Evolutionary conservation across 1,284 basidiomycete genomes (phyloP).

Genomic region (Lentinus polychrous): DNA sequence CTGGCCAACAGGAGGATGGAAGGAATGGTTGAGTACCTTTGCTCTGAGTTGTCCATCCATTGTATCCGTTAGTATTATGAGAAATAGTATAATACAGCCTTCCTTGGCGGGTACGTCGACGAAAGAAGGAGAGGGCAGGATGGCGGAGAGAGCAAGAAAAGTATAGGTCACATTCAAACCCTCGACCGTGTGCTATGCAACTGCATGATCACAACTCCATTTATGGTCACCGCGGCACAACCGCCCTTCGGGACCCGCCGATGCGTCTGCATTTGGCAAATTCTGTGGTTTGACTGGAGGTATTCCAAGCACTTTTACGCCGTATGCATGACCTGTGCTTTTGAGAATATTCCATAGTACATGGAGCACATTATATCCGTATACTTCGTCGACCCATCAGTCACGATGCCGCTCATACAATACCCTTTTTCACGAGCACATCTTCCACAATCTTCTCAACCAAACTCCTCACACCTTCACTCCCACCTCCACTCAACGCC

Average conservation of each 20-base stretch:
- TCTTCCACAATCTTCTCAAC: conserved; percentile 72
- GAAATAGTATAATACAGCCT: not conserved
- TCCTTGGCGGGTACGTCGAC: not conserved
- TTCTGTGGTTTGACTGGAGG: too few species aligned
- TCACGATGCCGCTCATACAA: conserved; percentile 8
- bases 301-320: too few species aligned
- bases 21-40: conserved; percentile 19
- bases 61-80: conserved; percentile 6
- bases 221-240: too few species aligned
- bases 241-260: too few species aligned
- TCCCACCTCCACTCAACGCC: conserved; percentile 56
- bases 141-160: conserved; percentile 1
- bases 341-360: too few species aligned
- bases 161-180: not conserved
- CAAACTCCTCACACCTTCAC: conserved; percentile 47
- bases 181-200: not conserved
- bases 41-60: conserved; percentile 25
- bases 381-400: too few species aligned
- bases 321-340: too few species aligned
- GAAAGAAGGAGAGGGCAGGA: conserved; percentile 7
- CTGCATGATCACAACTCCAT: too few species aligned
- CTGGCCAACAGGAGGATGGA: conserved; percentile 11
- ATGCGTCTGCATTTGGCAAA: too few species aligned
- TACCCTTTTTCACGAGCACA: conserved; percentile 48
- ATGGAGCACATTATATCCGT: too few species aligned